These are phyloP conservation scores for Mortierella sp. DNA, from an alignment of 371 early-diverging fungal species.

Conservation along the genomic window DNA sequence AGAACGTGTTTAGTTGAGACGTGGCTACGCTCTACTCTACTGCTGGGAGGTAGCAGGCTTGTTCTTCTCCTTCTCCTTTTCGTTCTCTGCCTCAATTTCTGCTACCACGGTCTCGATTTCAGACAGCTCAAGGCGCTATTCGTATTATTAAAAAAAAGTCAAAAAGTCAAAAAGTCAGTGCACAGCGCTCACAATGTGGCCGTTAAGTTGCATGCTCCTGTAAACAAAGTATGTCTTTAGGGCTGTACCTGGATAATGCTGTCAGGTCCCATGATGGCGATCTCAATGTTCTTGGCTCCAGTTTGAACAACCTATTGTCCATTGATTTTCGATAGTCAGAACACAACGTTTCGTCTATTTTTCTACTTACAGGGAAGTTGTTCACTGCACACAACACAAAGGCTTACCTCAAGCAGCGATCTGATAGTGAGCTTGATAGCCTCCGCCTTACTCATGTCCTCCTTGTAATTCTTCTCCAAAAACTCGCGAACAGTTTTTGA, in stretches of 20 bases:
- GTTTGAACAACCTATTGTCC: constrained; percentile 96
- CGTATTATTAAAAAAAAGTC: too few species aligned
- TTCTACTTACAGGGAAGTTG: too few species aligned
- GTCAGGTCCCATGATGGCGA: constrained; percentile 89
- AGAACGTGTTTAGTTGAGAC: too few species aligned
- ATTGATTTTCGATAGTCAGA: too few species aligned
- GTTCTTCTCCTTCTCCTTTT: constrained; percentile 81
- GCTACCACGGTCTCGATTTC: constrained; percentile 88
- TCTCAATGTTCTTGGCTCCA: constrained; percentile 98
- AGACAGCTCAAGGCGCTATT: constrained; percentile 76
- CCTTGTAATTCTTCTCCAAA: constrained; percentile 96
- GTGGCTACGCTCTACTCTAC: constrained; percentile 9
- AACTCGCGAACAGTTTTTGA: constrained; percentile 98
- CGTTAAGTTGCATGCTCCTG: too few species aligned
- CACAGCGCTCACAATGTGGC: too few species aligned
- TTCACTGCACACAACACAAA: too few species aligned
- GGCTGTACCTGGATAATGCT: constrained; percentile 73
- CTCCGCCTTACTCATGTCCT: constrained; percentile 82
- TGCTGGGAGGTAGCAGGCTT: constrained; percentile 39
- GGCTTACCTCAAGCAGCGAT: constrained; percentile 89
- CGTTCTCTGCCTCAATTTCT: constrained; percentile 94
- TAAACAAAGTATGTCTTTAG: too few species aligned
- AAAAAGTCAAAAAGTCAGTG: too few species aligned
- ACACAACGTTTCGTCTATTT: too few species aligned
- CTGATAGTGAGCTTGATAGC: constrained; percentile 93